Base-by-base conservation (phyloP, 306 rosid species). In the Vicia faba region DNA sequence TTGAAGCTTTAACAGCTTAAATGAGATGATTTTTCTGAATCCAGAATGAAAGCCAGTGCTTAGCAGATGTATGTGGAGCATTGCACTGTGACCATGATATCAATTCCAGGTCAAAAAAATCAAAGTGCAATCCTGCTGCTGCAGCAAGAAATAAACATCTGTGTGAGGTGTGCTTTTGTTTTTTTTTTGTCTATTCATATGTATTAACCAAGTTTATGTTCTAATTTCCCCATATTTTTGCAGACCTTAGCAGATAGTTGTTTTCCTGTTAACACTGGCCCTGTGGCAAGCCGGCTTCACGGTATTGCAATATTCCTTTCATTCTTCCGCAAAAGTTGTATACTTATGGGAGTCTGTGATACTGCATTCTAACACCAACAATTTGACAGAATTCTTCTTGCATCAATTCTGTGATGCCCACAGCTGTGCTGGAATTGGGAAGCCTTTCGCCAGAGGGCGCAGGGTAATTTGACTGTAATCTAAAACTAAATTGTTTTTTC, bases 341-440 rank as follows among this genome's bases (percentile, higher is more conserved):
- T 12, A 19, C 60, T 71, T n/a, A 9, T 35, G 64, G 16, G 19
- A 49, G 66, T 50, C 35, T 63, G 49, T 44, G 60, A 53, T 50
- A 5, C 55, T 68, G 65, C 59, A 43, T 60, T 70, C 61, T 81
- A 38, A 71, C 63, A 2, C 66, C 31, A 12, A 39, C 16, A n/a
- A 18, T 70, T 70, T 25, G 61, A 61, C 85, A 89, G 96, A 89
- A 58, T 81, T 89, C 43, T 86, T 89, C 82, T 71, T 87, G 78
- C 96, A 70, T 67, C 93, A 89, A 78, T 86, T 89, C 79, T 89
- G 96, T 58, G 89, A 89, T 61, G 86, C 91, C 23, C 93, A 86
- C 80, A 73, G 84, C 66, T 89, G 96, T 66, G 63, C 74, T 12
- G 81, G 86, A 71, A 73, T 70, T 66, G 55, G n/a, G 38, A 87